Conservation (phyloP, 805 yeast species). For the Wickerhamiella shivajii region DNA sequence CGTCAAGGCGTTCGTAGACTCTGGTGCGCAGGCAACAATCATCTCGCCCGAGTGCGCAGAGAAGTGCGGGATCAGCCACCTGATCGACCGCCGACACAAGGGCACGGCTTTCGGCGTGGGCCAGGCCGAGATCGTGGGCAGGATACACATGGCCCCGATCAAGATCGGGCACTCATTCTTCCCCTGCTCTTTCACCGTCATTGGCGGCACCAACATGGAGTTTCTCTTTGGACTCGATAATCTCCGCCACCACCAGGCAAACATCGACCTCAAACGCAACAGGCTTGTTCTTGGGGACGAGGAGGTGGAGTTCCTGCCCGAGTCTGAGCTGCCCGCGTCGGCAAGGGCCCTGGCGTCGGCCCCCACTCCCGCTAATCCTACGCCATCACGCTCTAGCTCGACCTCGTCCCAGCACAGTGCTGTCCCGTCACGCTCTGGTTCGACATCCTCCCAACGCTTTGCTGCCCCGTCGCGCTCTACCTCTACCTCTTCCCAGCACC, state of each 20-base stretch:
- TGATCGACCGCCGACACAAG: constrained; percentile 63
- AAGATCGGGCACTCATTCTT: constrained; percentile 52
- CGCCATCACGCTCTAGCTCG: neutral
- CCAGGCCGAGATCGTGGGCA: constrained; percentile 57
- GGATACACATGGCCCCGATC: constrained; percentile 78
- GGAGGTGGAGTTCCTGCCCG: constrained; percentile 58
- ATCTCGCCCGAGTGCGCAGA: constrained; percentile 66
- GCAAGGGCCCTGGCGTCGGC: constrained; percentile 3
- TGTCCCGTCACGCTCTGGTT: neutral
- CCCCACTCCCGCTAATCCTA: neutral
- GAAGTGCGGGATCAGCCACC: constrained; percentile 47
- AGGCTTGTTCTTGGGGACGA: constrained; percentile 56
- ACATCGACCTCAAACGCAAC: constrained; percentile 56
- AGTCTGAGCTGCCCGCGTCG: constrained; percentile 46
- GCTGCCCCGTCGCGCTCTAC: neutral
- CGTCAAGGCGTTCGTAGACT: constrained; percentile 86
- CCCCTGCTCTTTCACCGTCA: constrained; percentile 54
- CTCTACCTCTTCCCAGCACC: constrained; percentile 7
- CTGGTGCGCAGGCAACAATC: constrained; percentile 89
- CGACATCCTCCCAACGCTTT: neutral
- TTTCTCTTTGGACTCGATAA: constrained; percentile 76
- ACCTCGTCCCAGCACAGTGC: neutral
- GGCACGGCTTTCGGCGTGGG: constrained; percentile 93
- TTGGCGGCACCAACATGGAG: constrained; percentile 44
- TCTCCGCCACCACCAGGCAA: constrained; percentile 78